Evolutionary conservation across 371 early-diverging fungal species (phyloP).

Genomic region (Mortierella sp.): DNA sequence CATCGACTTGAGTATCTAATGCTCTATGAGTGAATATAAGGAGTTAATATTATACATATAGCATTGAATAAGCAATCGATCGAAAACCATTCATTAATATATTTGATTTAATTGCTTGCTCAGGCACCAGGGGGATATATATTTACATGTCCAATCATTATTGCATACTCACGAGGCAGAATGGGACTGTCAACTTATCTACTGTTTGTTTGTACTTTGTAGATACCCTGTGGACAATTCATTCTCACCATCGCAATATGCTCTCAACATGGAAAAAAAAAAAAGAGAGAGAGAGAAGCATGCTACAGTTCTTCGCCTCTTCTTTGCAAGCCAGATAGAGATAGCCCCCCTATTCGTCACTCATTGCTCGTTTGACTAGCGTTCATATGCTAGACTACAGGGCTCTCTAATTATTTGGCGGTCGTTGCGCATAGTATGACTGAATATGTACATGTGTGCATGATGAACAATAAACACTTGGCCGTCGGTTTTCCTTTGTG

Average conservation of each 20-base stretch:
- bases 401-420: neutral
- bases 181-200: too few relatives aligned
- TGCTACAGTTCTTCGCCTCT: neutral
- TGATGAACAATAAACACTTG: neutral
- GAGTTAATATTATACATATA: neutral
- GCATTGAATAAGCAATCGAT: conserved; percentile 6
- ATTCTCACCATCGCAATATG: too few relatives aligned
- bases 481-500: neutral
- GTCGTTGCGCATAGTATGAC: neutral
- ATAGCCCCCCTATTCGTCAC: neutral
- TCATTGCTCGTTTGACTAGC: neutral
- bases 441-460: neutral
- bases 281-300: neutral
- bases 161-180: too few relatives aligned
- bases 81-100: neutral
- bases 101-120: neutral
- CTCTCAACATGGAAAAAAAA: too few relatives aligned
- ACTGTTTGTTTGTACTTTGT: too few relatives aligned
- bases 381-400: neutral
- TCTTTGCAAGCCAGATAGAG: neutral
- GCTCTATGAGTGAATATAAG: neutral
- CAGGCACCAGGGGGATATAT: neutral
- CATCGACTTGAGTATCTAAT: neutral
- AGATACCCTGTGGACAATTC: too few relatives aligned
- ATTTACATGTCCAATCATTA: too few relatives aligned